Percentiles rank a stretch among this genome's conserved stretches.
Evolutionary conservation across 2,329 filamentous ascomycete species (phyloP).

Genomic region (Metarhizium guizhouense): DNA sequence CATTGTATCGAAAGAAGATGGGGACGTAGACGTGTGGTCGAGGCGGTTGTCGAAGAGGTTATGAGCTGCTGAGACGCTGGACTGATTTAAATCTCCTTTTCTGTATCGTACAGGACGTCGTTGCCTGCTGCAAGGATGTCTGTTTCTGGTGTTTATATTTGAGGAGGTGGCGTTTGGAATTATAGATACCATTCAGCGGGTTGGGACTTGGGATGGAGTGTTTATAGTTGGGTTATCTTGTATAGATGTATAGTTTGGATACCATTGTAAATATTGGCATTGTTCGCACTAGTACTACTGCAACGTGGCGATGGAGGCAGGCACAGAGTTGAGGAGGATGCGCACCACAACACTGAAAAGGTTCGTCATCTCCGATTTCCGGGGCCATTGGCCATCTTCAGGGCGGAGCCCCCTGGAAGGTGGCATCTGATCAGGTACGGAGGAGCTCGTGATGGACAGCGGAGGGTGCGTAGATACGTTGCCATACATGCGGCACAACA

Average conservation of each 20-base stretch:
- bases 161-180: neutral
- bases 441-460: constrained; percentile 4
- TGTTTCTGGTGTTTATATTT: neutral
- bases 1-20: constrained; percentile 22
- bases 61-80: too few relatives aligned
- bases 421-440: neutral
- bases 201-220: neutral
- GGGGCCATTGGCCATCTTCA: too few relatives aligned
- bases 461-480: constrained; percentile 6
- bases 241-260: neutral
- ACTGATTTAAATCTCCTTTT: too few relatives aligned
- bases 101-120: too few relatives aligned
- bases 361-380: too few relatives aligned
- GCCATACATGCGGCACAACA: fast-evolving
- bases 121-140: neutral
- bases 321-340: too few relatives aligned
- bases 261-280: neutral
- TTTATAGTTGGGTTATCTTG: neutral
- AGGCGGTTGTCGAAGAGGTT: constrained; percentile 16
- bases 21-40: constrained; percentile 11
- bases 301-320: neutral
- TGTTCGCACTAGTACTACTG: neutral
- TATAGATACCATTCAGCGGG: neutral
- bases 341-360: neutral
- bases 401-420: too few relatives aligned